Evolutionary conservation across 1,284 basidiomycete genomes (phyloP).

Genomic region (Grifola frondosa): DNA sequence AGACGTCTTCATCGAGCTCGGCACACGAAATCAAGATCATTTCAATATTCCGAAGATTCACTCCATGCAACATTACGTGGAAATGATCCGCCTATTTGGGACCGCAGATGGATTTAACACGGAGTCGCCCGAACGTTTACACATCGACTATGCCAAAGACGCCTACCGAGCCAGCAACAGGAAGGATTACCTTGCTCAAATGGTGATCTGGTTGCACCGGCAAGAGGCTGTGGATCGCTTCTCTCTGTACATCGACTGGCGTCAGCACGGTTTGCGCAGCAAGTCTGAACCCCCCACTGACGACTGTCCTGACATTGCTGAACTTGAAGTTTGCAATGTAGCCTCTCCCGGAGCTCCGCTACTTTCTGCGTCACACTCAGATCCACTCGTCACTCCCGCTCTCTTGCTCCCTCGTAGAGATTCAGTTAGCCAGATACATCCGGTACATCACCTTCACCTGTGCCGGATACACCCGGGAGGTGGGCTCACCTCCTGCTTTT

Average conservation of each 20-base stretch:
- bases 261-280: no score
- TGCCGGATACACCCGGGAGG: no score
- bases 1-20: constrained; percentile 15
- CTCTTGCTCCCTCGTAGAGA: no score
- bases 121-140: constrained; percentile 21
- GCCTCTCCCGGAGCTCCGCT: no score
- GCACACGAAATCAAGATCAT: constrained; percentile 13
- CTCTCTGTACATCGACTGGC: constrained; percentile 1
- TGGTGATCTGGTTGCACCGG: constrained; percentile 35
- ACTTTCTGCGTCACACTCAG: no score
- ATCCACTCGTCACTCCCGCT: no score
- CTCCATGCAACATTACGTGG: constrained; percentile 20
- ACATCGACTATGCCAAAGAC: constrained; percentile 23
- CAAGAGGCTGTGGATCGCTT: constrained; percentile 20
- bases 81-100: constrained; percentile 18
- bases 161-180: constrained; percentile 32
- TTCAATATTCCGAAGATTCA: constrained; percentile 34
- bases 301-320: no score
- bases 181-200: constrained; percentile 35
- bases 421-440: no score
- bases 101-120: constrained; percentile 29
- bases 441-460: no score
- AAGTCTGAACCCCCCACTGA: no score
- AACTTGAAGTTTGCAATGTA: no score
- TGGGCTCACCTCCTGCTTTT: no score